Evolutionary conservation across 192 early-diverging fungal species (phyloP), one percentile per base, ranked within the genome.

Genomic region (Backusella luteola): DNA sequence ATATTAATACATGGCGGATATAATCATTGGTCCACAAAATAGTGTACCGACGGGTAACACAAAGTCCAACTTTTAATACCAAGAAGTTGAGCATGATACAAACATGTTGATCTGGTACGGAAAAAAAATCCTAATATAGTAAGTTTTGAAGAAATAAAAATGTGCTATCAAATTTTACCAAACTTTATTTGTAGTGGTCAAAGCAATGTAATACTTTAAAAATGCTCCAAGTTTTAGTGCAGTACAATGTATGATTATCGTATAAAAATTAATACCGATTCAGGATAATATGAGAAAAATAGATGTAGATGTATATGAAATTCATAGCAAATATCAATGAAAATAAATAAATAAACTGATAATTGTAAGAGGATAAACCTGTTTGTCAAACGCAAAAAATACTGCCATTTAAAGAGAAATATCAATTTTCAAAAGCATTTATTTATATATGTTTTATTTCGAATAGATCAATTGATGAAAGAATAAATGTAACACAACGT

Each of bases 31-130:
- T 59, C 3, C 23, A 59, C 53, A 59, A n/a, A 17, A 17, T 49
- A 21, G 46, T 49, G 46, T 49, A 49, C n/a, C 46, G 6, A 49
- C 15, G n/a, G 23, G 56, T 12, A 63, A 29, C 56, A 63, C 23
- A 63, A 63, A 63, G 56, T 63, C 56, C 56, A 63, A 63, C 56
- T 63, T 63, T 59, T 59, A 59, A 59, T 23, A 29, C 56, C 23
- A 14, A 12, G 56, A 63, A 63, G 12, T 63, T 63, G 9, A 23
- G 26, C 46, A n/a, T 49, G 46, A 7, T 49, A 44, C 42, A 49
- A 49, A 49, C 38, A 39, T 49, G 46, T 4, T 29, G 11, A 63
- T 63, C 26, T 63, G 21, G 56, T n/a, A 63, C 56, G 23, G 23
- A 63, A 63, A 14, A 63, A 14, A 7, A 14, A 29, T 0, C 56